Base-by-base conservation (phyloP, 768 basidiomycete genomes). In the Kwoniella europaea region DNA sequence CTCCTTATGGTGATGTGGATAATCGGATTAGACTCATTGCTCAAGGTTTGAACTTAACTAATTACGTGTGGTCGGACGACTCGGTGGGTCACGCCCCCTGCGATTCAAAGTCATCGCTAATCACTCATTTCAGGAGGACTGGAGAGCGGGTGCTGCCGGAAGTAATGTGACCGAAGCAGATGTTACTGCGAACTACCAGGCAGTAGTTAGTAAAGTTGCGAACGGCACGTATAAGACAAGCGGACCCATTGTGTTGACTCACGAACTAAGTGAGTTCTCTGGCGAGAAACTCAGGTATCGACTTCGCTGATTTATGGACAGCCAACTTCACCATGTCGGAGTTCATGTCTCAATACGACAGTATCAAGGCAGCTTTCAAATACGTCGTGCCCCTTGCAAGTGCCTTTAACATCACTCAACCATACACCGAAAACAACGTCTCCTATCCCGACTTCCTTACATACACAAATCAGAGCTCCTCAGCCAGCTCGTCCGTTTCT, bases 311-410 rank as follows among this genome's bases (percentile, higher is more conserved):
- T 15, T 15, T 24, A 13, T 42, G 50, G 54, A 44, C 50, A 79
- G 78, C 67, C 79, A 83, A 82, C 74, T 80, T 75, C 63, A 83
- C 84, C 22, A 84, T 84, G 82, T 15, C 55, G 12, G 76, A 82
- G 44, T 77, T 73, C 66, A 27, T 75, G 9, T 66, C 71, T 41
- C 63, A 69, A 53, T 71, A 77, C n/a, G 78, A 82, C 43, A 63
- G 65, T 65, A 76, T 83, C 65, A 76, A 78, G 69, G 29, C 66
- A 13, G 75, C 76, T 3, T 83, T 82, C 73, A 75, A 72, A 24
- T 44, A 77, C 46, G 69, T 84, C 43, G 76, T 75, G 2, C 82
- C 83, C 12, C 70, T 84, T 42, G 78, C 76, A 13, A 60, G 72
- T 0, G 81, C 77, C n/a, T 69, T 67, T 46, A 84, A 84, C 77